These are phyloP conservation scores for Alloteropsis semialata DNA, from an alignment of 176 grass and related monocot genomes.

Conservation along the genomic window DNA sequence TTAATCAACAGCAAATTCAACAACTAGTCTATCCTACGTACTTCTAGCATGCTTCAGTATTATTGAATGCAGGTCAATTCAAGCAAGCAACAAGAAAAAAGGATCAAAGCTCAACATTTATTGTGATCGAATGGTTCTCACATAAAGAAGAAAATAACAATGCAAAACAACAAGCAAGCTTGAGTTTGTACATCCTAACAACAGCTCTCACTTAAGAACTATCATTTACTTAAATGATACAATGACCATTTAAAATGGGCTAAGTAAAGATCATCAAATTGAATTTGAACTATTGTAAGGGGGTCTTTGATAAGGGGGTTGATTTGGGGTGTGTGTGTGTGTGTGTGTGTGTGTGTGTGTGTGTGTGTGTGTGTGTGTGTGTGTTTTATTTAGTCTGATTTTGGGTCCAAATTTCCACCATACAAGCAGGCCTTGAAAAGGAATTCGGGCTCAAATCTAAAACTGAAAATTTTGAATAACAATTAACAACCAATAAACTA, in stretches of 20 bases:
- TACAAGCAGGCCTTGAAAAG: not conserved
- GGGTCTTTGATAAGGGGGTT: not conserved
- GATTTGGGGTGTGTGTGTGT: not conserved
- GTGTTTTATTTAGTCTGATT: not conserved
- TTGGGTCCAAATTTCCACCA: not conserved
- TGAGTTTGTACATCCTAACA: not conserved
- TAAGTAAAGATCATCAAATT: not conserved
- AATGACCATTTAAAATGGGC: not conserved
- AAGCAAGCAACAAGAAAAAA: slow-evolving; percentile 9
- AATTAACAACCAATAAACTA: not conserved
- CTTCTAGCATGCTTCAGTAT: not conserved
- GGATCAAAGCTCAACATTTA: not conserved
- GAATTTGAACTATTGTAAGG: not conserved
- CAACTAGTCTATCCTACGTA: not conserved
- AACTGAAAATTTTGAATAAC: not conserved
- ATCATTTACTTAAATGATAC: not conserved
- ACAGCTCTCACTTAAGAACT: slow-evolving; percentile 8
- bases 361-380: too few relatives aligned
- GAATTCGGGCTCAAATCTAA: not conserved
- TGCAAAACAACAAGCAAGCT: not conserved
- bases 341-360: too few relatives aligned
- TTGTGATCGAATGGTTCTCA: not conserved
- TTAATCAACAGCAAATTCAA: not conserved
- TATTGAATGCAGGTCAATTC: not conserved
- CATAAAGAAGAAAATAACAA: not conserved